Percentiles rank a stretch among this genome's conserved stretches.
Evolutionary conservation across 257 asterid genomes (phyloP).

Genomic region (Rubia yunnanensis): DNA sequence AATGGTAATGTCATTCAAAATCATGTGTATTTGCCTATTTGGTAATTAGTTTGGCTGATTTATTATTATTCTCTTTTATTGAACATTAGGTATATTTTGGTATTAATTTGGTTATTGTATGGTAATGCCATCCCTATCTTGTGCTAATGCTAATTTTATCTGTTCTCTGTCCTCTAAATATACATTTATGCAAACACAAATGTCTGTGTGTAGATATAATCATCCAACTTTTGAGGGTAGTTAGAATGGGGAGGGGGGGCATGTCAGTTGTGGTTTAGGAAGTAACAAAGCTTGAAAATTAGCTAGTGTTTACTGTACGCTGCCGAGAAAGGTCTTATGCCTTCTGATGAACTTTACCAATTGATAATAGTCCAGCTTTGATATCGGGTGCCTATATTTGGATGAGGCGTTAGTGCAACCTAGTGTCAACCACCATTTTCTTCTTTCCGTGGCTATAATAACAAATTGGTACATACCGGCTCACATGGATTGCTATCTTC

Average conservation of each 20-base stretch:
- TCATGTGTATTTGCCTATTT: background rate
- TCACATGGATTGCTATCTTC: background rate
- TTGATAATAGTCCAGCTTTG: background rate
- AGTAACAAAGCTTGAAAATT: background rate
- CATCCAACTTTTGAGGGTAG: background rate
- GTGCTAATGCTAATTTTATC: background rate
- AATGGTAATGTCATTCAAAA: slow-evolving; percentile 45
- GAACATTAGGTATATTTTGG: background rate
- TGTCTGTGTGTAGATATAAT: background rate
- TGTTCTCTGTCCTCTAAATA: background rate
- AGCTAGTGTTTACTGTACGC: background rate
- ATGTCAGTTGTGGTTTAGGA: background rate
- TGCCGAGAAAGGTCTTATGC: background rate
- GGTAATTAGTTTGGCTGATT: no score
- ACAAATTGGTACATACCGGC: background rate
- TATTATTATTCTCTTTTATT: background rate
- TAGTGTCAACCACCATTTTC: background rate
- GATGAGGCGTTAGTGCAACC: background rate
- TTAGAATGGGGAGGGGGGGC: background rate
- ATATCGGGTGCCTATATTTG: background rate
- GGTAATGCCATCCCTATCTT: background rate
- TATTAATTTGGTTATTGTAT: no score
- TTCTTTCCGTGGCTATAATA: background rate
- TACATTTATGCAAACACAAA: background rate
- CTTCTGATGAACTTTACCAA: background rate